phyloP scores from a whole-genome alignment of 768 basidiomycete species.

The Suillus spraguei region DNA sequence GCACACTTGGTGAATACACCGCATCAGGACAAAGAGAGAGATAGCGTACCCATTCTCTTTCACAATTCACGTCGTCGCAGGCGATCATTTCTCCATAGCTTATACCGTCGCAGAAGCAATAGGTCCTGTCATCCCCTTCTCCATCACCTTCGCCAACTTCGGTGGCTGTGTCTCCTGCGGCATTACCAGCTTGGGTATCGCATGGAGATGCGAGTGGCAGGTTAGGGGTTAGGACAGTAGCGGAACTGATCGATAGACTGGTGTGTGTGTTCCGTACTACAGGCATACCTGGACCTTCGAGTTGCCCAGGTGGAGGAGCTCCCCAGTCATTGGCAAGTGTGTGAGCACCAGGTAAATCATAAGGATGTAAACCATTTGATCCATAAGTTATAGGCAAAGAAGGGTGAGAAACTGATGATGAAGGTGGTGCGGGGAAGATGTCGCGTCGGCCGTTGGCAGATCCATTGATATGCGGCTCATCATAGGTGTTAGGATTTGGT shows the following conservation, averaged over 20 bases:
- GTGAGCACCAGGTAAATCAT: conserved; percentile 40
- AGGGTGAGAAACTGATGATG: conserved; percentile 52
- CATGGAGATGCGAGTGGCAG: conserved; percentile 29
- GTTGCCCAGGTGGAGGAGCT: conserved; percentile 52
- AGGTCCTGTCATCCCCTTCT: conserved; percentile 60
- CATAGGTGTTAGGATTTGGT: conserved; percentile 40
- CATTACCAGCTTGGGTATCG: conserved; percentile 37
- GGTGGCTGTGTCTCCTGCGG: conserved; percentile 39
- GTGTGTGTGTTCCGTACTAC: conserved; percentile 47
- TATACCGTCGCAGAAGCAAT: conserved; percentile 83
- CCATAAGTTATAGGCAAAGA: conserved; percentile 50
- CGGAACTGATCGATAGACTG: conserved; percentile 27
- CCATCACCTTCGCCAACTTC: conserved; percentile 57
- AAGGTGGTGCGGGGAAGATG: conserved; percentile 50
- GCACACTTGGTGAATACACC: conserved; percentile 15
- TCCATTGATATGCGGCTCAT: conserved; percentile 45
- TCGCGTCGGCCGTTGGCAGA: conserved; percentile 38
- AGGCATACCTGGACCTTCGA: conserved; percentile 83
- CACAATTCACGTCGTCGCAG: conserved; percentile 81
- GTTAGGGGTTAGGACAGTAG: conserved; percentile 25
- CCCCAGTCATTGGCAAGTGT: conserved; percentile 49
- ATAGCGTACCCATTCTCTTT: conserved; percentile 83
- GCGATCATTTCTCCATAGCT: conserved; percentile 96
- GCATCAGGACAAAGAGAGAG: conserved; percentile 14
- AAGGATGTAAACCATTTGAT: conserved; percentile 41